These are phyloP conservation scores for Exophiala sp. DNA, from an alignment of 2,329 filamentous ascomycete species.

Conservation along the genomic window DNA sequence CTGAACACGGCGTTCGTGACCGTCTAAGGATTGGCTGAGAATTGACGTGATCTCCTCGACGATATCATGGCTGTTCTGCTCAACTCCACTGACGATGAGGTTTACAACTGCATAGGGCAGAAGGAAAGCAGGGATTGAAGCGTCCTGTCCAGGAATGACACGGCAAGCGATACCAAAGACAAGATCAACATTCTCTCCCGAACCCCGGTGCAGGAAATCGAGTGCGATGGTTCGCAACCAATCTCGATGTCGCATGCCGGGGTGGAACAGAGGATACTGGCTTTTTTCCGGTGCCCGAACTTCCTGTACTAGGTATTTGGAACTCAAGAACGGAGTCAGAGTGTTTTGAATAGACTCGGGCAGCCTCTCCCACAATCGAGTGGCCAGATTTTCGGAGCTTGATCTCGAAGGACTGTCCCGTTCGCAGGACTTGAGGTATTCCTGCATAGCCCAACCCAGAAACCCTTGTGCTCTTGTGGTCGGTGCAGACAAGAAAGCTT, in stretches of 20 bases:
- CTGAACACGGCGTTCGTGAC: constrained; percentile 54
- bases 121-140: constrained; percentile 81
- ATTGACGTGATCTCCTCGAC: constrained; percentile 71
- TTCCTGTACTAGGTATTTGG: constrained; percentile 68
- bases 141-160: constrained; percentile 79
- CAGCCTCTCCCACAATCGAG: constrained; percentile 62
- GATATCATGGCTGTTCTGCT: constrained; percentile 60
- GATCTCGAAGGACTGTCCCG: constrained; percentile 46
- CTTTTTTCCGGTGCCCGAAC: constrained; percentile 39
- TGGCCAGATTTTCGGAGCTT: constrained; percentile 12
- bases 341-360: constrained; percentile 75
- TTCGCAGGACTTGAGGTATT: constrained; percentile 74
- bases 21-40: constrained; percentile 60
- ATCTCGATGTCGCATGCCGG: constrained; percentile 61
- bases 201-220: constrained; percentile 75
- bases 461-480: constrained; percentile 87
- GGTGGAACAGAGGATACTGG: constrained; percentile 74
- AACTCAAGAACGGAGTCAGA: constrained; percentile 82
- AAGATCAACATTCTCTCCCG: constrained; percentile 68
- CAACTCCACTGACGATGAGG: constrained; percentile 69
- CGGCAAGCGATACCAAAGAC: constrained; percentile 79
- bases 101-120: constrained; percentile 85
- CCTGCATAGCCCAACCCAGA: constrained; percentile 91
- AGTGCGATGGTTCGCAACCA: constrained; percentile 81
- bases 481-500: constrained; percentile 84